A percentile compares a stretch with the other conserved stretches of the same genome.
Evolutionary conservation across 1,139 yeast genomes (phyloP).

Genomic region (Pichia sp.): DNA sequence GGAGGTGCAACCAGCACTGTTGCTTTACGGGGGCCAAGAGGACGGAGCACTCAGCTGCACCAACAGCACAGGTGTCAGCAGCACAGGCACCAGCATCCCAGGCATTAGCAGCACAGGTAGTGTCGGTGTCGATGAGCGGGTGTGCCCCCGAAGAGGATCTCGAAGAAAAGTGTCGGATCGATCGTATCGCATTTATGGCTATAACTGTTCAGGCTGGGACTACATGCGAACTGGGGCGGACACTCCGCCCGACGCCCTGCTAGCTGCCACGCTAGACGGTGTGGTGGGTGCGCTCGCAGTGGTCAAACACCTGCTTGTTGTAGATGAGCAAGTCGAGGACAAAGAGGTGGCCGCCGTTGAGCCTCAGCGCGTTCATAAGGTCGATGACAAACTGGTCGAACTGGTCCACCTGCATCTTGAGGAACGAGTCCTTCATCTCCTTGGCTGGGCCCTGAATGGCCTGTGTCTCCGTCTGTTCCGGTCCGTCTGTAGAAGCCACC

Average conservation of each 20-base stretch:
- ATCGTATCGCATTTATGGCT: too few relatives aligned
- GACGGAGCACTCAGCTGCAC: too few relatives aligned
- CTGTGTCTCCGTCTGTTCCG: not conserved
- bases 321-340: constrained; percentile 40
- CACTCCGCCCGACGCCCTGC: too few relatives aligned
- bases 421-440: not conserved
- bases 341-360: constrained; percentile 45
- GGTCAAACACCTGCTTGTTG: constrained; percentile 37
- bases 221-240: too few relatives aligned
- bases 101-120: too few relatives aligned
- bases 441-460: not conserved
- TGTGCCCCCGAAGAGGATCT: too few relatives aligned
- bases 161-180: too few relatives aligned
- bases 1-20: too few relatives aligned
- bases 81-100: too few relatives aligned
- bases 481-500: not conserved
- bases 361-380: constrained; percentile 36
- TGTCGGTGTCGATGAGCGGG: too few relatives aligned
- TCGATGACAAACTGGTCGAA: constrained; percentile 39
- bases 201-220: not conserved
- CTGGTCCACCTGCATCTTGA: constrained; percentile 8
- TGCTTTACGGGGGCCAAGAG: too few relatives aligned
- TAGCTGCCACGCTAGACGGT: not conserved
- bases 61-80: too few relatives aligned
- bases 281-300: constrained; percentile 27